These are phyloP conservation scores for Pseudocohnilembus persalinus DNA, from an alignment of 169 alveolate genomes.

Conservation along the genomic window DNA sequence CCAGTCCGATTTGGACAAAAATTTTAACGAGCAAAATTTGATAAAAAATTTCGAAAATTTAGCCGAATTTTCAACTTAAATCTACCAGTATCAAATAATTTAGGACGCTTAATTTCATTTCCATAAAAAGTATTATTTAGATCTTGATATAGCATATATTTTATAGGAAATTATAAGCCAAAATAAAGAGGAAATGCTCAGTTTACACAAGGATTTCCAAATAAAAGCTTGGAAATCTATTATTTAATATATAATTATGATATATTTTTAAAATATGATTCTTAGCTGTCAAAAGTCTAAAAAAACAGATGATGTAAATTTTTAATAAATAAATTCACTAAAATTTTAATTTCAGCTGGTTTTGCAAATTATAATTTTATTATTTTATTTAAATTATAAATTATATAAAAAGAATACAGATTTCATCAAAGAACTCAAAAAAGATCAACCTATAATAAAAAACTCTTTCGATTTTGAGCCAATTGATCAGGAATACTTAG, in stretches of 20 bases:
- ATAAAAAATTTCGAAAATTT: too few species aligned
- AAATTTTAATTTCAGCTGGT: too few species aligned
- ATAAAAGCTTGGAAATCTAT: neutral
- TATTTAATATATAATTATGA: too few species aligned
- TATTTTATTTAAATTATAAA: too few species aligned
- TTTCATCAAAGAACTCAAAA: neutral
- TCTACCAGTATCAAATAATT: neutral
- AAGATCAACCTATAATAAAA: too few species aligned
- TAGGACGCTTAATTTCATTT: neutral
- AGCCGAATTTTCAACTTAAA: neutral
- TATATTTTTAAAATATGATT: neutral
- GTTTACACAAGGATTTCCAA: neutral
- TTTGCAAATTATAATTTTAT: too few species aligned
- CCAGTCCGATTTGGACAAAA: neutral
- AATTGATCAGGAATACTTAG: neutral
- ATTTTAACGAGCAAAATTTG: neutral
- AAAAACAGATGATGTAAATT: neutral
- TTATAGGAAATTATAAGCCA: neutral
- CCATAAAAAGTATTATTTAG: neutral
- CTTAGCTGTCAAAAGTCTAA: neutral
- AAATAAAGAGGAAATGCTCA: neutral
- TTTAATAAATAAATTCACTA: too few species aligned
- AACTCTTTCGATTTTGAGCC: neutral
- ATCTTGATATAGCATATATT: neutral
- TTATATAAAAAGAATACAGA: neutral